Conservation (phyloP, 2,329 filamentous ascomycete genomes). For the Aspergillus transmontanensis region DNA sequence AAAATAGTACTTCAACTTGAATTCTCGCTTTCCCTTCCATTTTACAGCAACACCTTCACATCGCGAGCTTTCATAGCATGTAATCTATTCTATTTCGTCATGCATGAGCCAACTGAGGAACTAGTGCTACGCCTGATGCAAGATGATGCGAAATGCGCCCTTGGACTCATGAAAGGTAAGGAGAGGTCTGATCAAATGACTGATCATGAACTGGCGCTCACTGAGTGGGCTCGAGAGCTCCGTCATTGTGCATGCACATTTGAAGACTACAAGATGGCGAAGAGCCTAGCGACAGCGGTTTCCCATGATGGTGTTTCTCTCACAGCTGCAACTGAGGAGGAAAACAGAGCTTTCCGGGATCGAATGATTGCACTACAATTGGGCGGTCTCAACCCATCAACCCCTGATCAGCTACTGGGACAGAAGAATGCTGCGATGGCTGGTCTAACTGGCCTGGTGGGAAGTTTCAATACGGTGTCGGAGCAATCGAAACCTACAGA, state of each 20-base stretch:
- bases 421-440: neutral
- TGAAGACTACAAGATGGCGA: constrained; percentile 7
- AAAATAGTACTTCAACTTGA: neutral
- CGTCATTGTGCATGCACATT: neutral
- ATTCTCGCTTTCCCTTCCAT: neutral
- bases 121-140: constrained; percentile 5
- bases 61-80: too few relatives aligned
- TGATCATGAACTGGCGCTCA: neutral
- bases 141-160: constrained; percentile 1
- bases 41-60: neutral
- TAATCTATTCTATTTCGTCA: neutral
- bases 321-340: constrained; percentile 8
- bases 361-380: constrained; percentile 4
- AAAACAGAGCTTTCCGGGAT: constrained; percentile 8
- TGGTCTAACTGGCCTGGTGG: neutral
- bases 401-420: constrained; percentile 3
- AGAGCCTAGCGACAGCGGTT: neutral
- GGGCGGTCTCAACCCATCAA: neutral
- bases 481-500: neutral
- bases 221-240: neutral
- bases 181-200: neutral
- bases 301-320: constrained; percentile 13
- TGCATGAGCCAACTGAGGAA: constrained; percentile 7
- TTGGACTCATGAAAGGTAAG: neutral
- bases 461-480: neutral